Conservation (phyloP, 1,139 yeast species). For the Suhomyces terraborum region DNA sequence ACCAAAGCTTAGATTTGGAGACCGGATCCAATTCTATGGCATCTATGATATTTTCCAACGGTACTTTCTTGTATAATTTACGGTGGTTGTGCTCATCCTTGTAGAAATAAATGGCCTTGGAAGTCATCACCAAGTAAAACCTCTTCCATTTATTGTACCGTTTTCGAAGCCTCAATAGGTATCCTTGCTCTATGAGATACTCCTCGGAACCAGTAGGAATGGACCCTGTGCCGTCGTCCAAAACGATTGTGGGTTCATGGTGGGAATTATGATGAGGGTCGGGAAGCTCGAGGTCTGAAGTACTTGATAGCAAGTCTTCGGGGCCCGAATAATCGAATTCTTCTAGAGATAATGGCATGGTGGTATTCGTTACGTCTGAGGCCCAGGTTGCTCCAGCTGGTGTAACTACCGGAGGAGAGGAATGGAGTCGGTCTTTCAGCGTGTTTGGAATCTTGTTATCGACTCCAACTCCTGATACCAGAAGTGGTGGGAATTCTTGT, state of each 20-base stretch:
- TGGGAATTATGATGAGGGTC: slow-evolving; percentile 2
- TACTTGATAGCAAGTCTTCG: slow-evolving; percentile 26
- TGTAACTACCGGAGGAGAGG: background rate
- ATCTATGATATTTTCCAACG: slow-evolving; percentile 45
- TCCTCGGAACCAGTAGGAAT: slow-evolving; percentile 23
- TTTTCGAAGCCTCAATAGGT: slow-evolving; percentile 40
- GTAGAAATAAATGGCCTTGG: slow-evolving; percentile 42
- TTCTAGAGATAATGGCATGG: background rate
- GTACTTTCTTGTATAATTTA: slow-evolving; percentile 30
- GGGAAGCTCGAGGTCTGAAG: slow-evolving; percentile 21
- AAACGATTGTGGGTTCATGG: slow-evolving; percentile 4
- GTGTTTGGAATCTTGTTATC: background rate
- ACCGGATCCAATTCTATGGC: slow-evolving; percentile 56
- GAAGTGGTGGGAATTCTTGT: slow-evolving; percentile 5
- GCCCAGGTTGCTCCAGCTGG: background rate
- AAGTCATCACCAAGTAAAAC: slow-evolving; percentile 47
- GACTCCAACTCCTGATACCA: background rate
- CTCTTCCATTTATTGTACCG: slow-evolving; percentile 52
- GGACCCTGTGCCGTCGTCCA: background rate
- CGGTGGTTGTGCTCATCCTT: slow-evolving; percentile 21
- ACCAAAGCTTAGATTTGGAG: slow-evolving; percentile 45
- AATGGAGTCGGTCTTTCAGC: too few relatives aligned
- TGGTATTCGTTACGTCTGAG: background rate
- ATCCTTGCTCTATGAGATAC: slow-evolving; percentile 45
- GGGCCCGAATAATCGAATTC: slow-evolving; percentile 11